Evolutionary conservation across 2,329 filamentous ascomycete genomes (phyloP).

Genomic region (Calonectria hawksworthii): DNA sequence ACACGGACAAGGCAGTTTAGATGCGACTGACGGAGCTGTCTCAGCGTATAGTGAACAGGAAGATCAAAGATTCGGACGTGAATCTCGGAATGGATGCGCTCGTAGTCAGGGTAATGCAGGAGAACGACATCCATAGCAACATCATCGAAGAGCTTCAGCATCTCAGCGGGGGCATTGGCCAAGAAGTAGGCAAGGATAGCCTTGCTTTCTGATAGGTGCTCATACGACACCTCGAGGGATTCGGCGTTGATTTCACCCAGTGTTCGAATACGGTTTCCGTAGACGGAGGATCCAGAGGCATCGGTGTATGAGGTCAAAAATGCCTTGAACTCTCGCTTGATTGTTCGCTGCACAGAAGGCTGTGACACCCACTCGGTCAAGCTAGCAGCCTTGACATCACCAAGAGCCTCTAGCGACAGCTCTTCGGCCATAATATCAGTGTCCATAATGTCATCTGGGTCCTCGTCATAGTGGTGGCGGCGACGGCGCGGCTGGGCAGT

Average conservation of each 20-base stretch:
- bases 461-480: slow-evolving; percentile 93
- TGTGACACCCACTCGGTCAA: slow-evolving; percentile 96
- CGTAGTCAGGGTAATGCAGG: slow-evolving; percentile 97
- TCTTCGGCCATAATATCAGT: slow-evolving; percentile 97
- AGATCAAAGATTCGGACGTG: slow-evolving; percentile 97
- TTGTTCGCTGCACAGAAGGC: slow-evolving; percentile 89
- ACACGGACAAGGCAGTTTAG: slow-evolving; percentile 96
- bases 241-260: slow-evolving; percentile 98
- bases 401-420: slow-evolving; percentile 89
- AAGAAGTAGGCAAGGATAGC: slow-evolving; percentile 96
- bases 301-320: slow-evolving; percentile 98
- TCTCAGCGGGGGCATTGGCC: slow-evolving; percentile 94
- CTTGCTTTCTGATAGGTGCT: slow-evolving; percentile 90
- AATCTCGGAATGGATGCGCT: slow-evolving; percentile 96
- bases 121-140: slow-evolving; percentile 97
- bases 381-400: slow-evolving; percentile 93
- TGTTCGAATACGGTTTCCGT: slow-evolving; percentile 92
- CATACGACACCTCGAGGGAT: slow-evolving; percentile 95
- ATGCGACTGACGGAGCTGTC: slow-evolving; percentile 94
- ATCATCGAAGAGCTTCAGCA: slow-evolving; percentile 95
- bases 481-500: slow-evolving; percentile 87
- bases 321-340: slow-evolving; percentile 96
- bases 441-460: slow-evolving; percentile 91
- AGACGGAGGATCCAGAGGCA: slow-evolving; percentile 89
- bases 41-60: slow-evolving; percentile 93